phyloP scores from a whole-genome alignment of 1,284 basidiomycete genomes.

The Ustilago trichophora region DNA sequence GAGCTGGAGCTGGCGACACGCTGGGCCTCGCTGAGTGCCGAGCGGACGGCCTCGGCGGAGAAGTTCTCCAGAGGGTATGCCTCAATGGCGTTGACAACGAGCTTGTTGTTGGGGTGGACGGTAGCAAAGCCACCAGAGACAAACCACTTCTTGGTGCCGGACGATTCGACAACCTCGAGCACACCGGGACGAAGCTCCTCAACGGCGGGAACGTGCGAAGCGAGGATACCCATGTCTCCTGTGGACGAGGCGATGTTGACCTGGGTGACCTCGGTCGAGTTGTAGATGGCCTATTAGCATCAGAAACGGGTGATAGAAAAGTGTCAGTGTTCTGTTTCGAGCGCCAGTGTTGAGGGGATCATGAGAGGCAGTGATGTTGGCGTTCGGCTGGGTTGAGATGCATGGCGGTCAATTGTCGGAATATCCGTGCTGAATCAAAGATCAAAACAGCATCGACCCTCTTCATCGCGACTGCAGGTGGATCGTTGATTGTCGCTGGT shows the following conservation, averaged over 20 bases:
- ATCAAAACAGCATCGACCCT: no score
- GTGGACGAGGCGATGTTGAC: constrained; percentile 61
- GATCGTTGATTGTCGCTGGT: no score
- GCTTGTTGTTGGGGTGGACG: constrained; percentile 94
- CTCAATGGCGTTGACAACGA: constrained; percentile 97
- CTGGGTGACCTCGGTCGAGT: constrained; percentile 57
- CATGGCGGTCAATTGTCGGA: no score
- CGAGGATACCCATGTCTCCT: constrained; percentile 66
- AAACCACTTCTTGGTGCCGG: constrained; percentile 64
- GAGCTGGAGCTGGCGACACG: constrained; percentile 82
- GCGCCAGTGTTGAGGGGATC: no score
- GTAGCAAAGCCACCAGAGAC: constrained; percentile 97
- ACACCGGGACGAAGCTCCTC: constrained; percentile 65
- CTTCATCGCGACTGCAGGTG: no score
- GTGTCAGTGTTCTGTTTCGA: constrained; percentile 4
- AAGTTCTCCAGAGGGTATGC: constrained; percentile 92
- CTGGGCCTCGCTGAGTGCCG: constrained; percentile 88
- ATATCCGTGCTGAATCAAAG: no score
- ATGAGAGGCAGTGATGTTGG: no score
- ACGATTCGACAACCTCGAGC: constrained; percentile 64
- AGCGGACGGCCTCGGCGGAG: constrained; percentile 85
- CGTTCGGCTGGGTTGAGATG: no score
- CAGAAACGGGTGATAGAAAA: neutral
- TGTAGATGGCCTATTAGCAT: constrained; percentile 52
- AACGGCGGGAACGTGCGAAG: constrained; percentile 64